A percentile compares a stretch with the other conserved stretches of the same genome.
Conservation (phyloP, 1,139 yeast species). For the Candida frijolesensis region DNA sequence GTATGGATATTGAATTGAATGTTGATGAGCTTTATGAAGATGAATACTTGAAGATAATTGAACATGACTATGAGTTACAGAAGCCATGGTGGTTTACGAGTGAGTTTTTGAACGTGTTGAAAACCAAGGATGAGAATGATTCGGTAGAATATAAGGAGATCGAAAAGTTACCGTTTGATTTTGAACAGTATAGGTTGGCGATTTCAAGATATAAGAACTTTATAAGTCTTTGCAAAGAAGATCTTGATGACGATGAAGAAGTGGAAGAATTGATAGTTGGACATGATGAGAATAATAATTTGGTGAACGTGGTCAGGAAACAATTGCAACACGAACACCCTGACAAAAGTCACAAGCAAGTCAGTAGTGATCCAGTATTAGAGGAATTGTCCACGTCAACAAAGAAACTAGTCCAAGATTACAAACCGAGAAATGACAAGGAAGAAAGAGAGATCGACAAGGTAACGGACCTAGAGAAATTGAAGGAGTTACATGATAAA, state of each 20-base stretch:
- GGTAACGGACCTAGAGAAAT: conserved; percentile 20
- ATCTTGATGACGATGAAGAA: conserved; percentile 12
- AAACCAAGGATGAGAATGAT: conserved; percentile 13
- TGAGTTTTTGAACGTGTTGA: conserved; percentile 30
- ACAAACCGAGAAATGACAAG: conserved; percentile 6
- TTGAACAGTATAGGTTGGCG: conserved; percentile 40
- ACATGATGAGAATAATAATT: conserved; percentile 14
- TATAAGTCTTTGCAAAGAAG: conserved; percentile 13
- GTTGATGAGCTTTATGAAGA: conserved; percentile 27
- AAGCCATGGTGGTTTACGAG: conserved; percentile 50
- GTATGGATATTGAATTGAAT: conserved; percentile 17
- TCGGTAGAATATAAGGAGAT: conserved; percentile 16
- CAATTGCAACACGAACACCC: conserved; percentile 16
- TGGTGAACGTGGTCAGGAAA: conserved; percentile 14
- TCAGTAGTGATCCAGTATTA: conserved; percentile 12
- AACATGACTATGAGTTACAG: conserved; percentile 36
- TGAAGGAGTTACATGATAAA: conserved; percentile 23
- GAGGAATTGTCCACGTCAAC: conserved; percentile 10
- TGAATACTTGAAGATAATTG: conserved; percentile 31
- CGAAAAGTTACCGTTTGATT: conserved; percentile 33
- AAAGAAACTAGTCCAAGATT: conserved; percentile 9
- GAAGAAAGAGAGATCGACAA: conserved; percentile 19
- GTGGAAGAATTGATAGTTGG: conserved; percentile 13
- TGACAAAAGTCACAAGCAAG: conserved; percentile 3
- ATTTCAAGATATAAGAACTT: conserved; percentile 31